These are phyloP conservation scores for Metroxylon sagu DNA, from an alignment of 176 grass and related monocot genomes.

Conservation along the genomic window DNA sequence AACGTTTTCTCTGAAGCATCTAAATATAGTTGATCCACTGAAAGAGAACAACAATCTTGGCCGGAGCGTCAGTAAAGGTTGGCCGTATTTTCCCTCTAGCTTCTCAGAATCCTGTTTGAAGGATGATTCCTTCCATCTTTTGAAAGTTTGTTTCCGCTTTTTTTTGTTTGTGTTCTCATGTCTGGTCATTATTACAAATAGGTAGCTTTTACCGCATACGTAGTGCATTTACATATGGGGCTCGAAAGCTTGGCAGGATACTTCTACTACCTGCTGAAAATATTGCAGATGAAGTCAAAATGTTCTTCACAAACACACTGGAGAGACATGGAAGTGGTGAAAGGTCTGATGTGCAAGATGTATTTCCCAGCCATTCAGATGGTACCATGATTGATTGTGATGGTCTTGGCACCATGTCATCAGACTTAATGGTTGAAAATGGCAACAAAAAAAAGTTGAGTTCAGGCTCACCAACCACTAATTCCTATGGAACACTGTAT, in stretches of 20 bases:
- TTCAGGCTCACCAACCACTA: conserved; percentile 10
- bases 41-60: conserved; percentile 88
- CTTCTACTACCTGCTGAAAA: not conserved
- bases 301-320: not conserved
- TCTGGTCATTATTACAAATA: not conserved
- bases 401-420: not conserved
- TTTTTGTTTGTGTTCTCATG: too few relatives aligned
- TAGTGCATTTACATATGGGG: not conserved
- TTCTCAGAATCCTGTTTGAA: too few relatives aligned
- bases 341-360: conserved; percentile 7
- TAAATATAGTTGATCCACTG: conserved; percentile 89
- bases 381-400: not conserved
- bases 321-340: not conserved
- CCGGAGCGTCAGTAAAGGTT: conserved; percentile 84
- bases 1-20: conserved; percentile 51
- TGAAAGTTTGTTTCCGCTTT: too few relatives aligned
- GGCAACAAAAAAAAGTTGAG: conserved; percentile 3
- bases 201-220: not conserved
- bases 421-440: conserved; percentile 29
- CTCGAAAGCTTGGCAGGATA: not conserved
- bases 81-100: not conserved
- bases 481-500: conserved; percentile 27
- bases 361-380: not conserved
- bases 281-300: not conserved
- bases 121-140: too few relatives aligned